phyloP scores from a whole-genome alignment of 108 stramenopile species.

The Pseudonitzschia delicatissima region DNA sequence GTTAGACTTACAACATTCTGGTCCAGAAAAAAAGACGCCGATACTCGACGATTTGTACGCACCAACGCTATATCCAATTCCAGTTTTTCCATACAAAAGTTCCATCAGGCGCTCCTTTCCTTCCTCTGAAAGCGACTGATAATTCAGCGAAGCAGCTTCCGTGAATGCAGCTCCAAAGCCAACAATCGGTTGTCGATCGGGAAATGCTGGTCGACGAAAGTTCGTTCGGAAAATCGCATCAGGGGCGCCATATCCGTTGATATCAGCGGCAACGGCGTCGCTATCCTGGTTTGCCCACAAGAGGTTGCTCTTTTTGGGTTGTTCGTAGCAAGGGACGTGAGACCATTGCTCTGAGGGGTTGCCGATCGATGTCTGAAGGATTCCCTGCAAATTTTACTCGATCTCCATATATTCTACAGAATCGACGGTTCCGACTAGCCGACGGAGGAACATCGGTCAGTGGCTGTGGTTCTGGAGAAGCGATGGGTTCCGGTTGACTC shows the following conservation, averaged over 20 bases:
- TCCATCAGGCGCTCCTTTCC: slow-evolving; percentile 82
- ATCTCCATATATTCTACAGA: slow-evolving; percentile 25
- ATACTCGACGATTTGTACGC: too few species aligned
- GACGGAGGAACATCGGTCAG: background rate
- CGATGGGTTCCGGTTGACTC: background rate
- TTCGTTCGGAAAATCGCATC: slow-evolving; percentile 58
- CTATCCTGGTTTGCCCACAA: slow-evolving; percentile 11
- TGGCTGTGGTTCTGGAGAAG: background rate
- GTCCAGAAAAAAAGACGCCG: too few species aligned
- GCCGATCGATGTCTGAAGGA: slow-evolving; percentile 57
- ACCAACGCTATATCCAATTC: slow-evolving; percentile 51
- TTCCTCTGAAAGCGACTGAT: slow-evolving; percentile 55
- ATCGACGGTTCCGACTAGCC: slow-evolving; percentile 25
- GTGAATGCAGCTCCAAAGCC: slow-evolving; percentile 98
- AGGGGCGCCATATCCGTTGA: slow-evolving; percentile 43
- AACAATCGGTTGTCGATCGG: slow-evolving; percentile 63
- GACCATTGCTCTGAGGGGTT: slow-evolving; percentile 68
- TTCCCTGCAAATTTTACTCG: slow-evolving; percentile 17
- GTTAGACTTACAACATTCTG: background rate
- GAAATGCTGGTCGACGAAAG: slow-evolving; percentile 42
- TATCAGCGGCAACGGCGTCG: slow-evolving; percentile 4
- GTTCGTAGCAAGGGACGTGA: slow-evolving; percentile 46
- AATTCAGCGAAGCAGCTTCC: slow-evolving; percentile 89
- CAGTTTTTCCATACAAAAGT: slow-evolving; percentile 82
- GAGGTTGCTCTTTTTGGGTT: slow-evolving; percentile 14